These are phyloP conservation scores for Rubia balearica DNA, from an alignment of 305 asterid species.

Conservation along the genomic window DNA sequence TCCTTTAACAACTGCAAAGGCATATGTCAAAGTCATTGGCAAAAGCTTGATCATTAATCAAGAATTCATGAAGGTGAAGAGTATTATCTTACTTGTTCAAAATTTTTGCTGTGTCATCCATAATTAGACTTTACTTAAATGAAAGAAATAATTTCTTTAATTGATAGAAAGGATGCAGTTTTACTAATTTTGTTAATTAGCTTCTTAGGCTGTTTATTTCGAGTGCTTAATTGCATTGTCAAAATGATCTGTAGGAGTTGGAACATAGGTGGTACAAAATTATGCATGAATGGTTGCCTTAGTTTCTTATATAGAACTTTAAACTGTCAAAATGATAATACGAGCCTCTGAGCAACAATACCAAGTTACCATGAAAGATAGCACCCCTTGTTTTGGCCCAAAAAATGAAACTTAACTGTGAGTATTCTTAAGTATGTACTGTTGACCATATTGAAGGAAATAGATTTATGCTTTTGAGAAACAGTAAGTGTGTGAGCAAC, in stretches of 20 bases:
- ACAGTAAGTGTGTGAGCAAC: neutral
- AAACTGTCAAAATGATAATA: neutral
- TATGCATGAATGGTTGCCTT: neutral
- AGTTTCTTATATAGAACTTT: neutral
- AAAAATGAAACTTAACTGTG: neutral
- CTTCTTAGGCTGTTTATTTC: neutral
- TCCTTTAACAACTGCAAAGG: neutral
- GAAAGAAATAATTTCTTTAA: neutral
- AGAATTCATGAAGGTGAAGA: neutral
- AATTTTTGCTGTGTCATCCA: neutral
- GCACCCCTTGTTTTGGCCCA: neutral
- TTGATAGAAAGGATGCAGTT: neutral
- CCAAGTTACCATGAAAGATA: neutral
- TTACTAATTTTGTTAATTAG: neutral
- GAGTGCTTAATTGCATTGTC: neutral
- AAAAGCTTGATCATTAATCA: neutral
- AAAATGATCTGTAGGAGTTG: neutral
- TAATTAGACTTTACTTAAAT: neutral
- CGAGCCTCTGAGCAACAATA: neutral
- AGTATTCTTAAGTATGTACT: neutral
- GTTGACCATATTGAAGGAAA: neutral
- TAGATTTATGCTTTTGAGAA: no score
- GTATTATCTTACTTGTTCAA: neutral
- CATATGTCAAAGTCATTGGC: neutral
- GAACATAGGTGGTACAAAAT: neutral